A percentile compares a stretch with the other conserved stretches of the same genome.
phyloP scores from a whole-genome alignment of 2,329 filamentous ascomycete species.

The Fusarium oxysporum region DNA sequence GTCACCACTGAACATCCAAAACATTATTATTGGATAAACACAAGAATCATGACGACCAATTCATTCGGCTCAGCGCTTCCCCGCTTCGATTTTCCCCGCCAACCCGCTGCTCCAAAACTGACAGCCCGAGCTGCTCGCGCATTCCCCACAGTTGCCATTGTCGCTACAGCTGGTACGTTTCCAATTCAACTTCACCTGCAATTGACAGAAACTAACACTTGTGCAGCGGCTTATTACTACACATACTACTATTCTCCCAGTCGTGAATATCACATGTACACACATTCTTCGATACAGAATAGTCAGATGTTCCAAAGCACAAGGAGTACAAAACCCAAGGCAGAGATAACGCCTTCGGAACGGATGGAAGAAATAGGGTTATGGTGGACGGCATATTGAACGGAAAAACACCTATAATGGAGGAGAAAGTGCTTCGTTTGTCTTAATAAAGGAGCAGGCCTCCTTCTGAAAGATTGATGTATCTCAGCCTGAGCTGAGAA shows the following conservation, averaged over 20 bases:
- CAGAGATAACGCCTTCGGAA: background rate
- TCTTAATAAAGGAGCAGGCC: background rate
- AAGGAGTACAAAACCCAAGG: background rate
- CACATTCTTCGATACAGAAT: background rate
- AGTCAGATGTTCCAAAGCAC: background rate
- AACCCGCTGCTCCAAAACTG: background rate
- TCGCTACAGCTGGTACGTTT: background rate
- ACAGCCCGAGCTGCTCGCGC: background rate
- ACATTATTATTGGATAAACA: background rate
- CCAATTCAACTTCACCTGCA: accelerated
- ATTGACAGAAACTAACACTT: accelerated
- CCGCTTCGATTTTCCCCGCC: background rate
- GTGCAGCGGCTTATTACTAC: background rate
- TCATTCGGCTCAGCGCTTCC: background rate
- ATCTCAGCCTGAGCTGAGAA: too few species aligned
- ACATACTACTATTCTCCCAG: background rate
- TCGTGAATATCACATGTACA: background rate
- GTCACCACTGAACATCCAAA: background rate
- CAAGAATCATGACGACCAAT: background rate
- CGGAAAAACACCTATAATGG: too few species aligned
- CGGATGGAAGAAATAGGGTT: background rate
- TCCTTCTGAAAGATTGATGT: too few species aligned
- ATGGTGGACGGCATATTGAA: background rate
- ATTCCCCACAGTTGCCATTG: background rate
- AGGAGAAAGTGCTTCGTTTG: background rate